Conservation (phyloP, 805 yeast genomes). For the Suhomyces faveliae region DNA sequence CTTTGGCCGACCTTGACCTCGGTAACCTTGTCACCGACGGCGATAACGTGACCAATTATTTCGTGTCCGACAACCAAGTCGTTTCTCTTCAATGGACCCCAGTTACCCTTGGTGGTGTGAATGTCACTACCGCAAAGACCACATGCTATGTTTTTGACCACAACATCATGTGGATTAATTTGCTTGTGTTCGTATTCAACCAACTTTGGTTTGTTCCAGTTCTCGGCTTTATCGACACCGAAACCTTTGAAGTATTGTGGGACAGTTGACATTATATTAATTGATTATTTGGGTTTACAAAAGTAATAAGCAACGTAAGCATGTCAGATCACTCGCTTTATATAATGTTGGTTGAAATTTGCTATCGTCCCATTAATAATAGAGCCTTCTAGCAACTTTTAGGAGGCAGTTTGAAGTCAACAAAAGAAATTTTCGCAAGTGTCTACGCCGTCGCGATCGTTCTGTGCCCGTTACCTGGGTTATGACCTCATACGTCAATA, state of each 20-base stretch:
- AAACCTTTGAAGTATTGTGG: slow-evolving; percentile 64
- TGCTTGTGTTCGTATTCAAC: slow-evolving; percentile 49
- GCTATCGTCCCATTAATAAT: too few relatives aligned
- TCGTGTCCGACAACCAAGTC: slow-evolving; percentile 48
- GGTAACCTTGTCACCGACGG: slow-evolving; percentile 56
- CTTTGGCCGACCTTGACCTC: slow-evolving; percentile 63
- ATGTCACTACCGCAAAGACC: slow-evolving; percentile 63
- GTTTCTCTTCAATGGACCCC: slow-evolving; percentile 43
- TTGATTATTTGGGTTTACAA: too few relatives aligned
- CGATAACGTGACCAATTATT: slow-evolving; percentile 41
- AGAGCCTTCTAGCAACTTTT: too few relatives aligned
- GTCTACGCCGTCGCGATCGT: too few relatives aligned
- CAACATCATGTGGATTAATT: slow-evolving; percentile 18
- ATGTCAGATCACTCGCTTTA: background rate
- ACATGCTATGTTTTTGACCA: slow-evolving; percentile 16
- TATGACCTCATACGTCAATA: too few relatives aligned
- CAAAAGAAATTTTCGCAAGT: too few relatives aligned
- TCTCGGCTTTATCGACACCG: slow-evolving; percentile 48
- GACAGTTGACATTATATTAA: slow-evolving; percentile 6
- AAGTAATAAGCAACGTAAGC: too few relatives aligned
- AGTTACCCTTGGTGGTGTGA: slow-evolving; percentile 51
- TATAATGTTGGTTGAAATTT: too few relatives aligned
- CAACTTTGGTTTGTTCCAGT: slow-evolving; percentile 57
- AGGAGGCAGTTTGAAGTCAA: too few relatives aligned
- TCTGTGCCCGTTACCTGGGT: too few relatives aligned